Percentiles rank a stretch among this genome's conserved stretches.
phyloP scores from a whole-genome alignment of 192 early-diverging fungal species.

The Rhizophagus sp. region DNA sequence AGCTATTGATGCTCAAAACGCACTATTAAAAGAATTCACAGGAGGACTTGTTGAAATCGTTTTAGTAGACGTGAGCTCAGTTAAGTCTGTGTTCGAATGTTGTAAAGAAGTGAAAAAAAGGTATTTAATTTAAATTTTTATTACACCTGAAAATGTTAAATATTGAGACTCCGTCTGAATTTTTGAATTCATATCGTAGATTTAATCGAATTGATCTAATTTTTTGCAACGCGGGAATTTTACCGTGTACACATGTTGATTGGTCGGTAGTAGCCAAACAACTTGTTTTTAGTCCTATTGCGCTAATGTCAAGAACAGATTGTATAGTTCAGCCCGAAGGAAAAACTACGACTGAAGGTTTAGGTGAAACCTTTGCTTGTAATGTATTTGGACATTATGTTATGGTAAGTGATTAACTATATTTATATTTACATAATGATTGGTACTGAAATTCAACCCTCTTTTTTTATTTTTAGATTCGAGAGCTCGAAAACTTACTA shows the following conservation, averaged over 20 bases:
- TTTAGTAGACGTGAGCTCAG: constrained; percentile 47
- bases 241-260: constrained; percentile 40
- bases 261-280: constrained; percentile 39
- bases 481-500: constrained; percentile 48
- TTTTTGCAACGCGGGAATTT: constrained; percentile 60
- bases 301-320: constrained; percentile 44
- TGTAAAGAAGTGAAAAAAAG: constrained; percentile 41
- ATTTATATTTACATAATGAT: not conserved
- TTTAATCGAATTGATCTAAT: constrained; percentile 45
- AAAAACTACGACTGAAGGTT: constrained; percentile 47
- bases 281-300: constrained; percentile 36
- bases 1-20: constrained; percentile 43
- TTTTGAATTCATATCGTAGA: constrained; percentile 20
- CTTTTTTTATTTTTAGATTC: constrained; percentile 39
- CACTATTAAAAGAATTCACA: constrained; percentile 38
- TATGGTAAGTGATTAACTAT: constrained; percentile 39
- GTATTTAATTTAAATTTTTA: constrained; percentile 19
- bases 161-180: not conserved
- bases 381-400: constrained; percentile 64
- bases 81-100: constrained; percentile 39
- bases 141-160: not conserved
- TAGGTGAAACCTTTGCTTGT: constrained; percentile 54
- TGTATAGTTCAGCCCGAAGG: constrained; percentile 48
- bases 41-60: constrained; percentile 44
- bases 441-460: not conserved